Evolutionary conservation across 805 yeast species (phyloP), one percentile per base, ranked within the genome.

Genomic region (Ogataea degrootiae): DNA sequence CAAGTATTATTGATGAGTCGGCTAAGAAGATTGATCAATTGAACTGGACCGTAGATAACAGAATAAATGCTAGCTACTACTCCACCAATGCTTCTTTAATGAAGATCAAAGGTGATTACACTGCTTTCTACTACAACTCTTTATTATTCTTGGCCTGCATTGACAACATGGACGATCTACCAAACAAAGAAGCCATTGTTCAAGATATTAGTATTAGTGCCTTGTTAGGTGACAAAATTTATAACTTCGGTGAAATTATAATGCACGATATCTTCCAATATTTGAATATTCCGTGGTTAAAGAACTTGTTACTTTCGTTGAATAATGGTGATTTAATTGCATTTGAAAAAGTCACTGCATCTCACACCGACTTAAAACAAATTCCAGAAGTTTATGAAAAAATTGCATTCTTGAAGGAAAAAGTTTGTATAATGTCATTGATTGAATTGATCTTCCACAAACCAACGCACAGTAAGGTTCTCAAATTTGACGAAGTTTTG

Each of bases 171-270:
- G 67, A 67, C 23, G 71, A 70, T 47, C 66, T 83, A 44, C 50
- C 55, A 14, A 62, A 65, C 17, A 70, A 67, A 34, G 68, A 66
- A 39, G 51, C 55, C 45, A 64, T 72, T 46, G 87, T 88, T 2
- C 81, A 82, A 59, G 96, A 92, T 55, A 77, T 92, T 56, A 77
- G 92, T 50, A 74, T 89, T 41, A 83, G 96, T 33, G 98, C 97
- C 0, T 71, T 94, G 50, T 74, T 92, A 57, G 98, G 97, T 42
- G 96, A 90, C 62, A 83, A 80, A 60, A 87, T 92, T 57, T 94
- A 89, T 73, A 94, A 92, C 70, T 94, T 94, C 67, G 98, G 98
- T 44, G 99, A 94, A 69, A 77, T 94, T 53, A 76, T 94, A 51
- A 81, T 90, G 65, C 98, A 92, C 67, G 96, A 94, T 39, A 82